These are phyloP conservation scores for Penicillium hordei DNA, from an alignment of 2,329 filamentous ascomycete species.

Conservation along the genomic window DNA sequence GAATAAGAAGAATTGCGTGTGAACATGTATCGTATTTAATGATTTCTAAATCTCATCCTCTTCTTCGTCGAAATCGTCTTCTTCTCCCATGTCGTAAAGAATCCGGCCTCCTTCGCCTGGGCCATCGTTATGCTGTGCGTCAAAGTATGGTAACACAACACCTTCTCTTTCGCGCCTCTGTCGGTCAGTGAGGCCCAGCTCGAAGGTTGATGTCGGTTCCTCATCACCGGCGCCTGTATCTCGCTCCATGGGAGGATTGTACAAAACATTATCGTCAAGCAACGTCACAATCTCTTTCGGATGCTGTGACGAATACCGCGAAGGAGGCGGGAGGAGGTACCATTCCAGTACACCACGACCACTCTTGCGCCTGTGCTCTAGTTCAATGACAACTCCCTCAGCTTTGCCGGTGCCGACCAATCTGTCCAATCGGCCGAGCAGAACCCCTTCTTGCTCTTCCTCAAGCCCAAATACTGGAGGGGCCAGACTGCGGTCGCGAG, in stretches of 20 bases:
- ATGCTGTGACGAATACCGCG: conserved; percentile 47
- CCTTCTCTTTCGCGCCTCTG: conserved; percentile 83
- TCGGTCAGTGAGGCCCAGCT: conserved; percentile 82
- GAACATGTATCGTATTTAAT: conserved; percentile 1
- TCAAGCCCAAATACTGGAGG: conserved; percentile 77
- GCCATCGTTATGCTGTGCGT: conserved; percentile 75
- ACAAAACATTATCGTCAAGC: conserved; percentile 74
- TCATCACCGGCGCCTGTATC: conserved; percentile 49
- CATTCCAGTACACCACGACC: conserved; percentile 74
- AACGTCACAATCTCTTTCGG: conserved; percentile 58
- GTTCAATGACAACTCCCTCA: conserved; percentile 71
- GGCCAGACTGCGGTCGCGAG: conserved; percentile 70
- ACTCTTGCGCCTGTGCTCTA: conserved; percentile 83
- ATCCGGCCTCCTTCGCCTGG: conserved; percentile 87
- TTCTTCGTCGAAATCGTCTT: conserved; percentile 96
- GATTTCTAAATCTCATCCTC: conserved; percentile 76
- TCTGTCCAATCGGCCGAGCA: conserved; percentile 61
- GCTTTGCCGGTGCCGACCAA: conserved; percentile 38
- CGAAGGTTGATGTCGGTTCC: conserved; percentile 74
- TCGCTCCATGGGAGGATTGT: conserved; percentile 51
- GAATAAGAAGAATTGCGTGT: conserved; percentile 12
- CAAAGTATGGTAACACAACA: conserved; percentile 92
- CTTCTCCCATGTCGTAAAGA: conserved; percentile 91
- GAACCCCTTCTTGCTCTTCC: conserved; percentile 74
- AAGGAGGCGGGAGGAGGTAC: conserved; percentile 56